Percentiles rank a stretch among this genome's conserved stretches.
These are phyloP conservation scores for Boeremia lycopersici DNA, from an alignment of 2,329 filamentous ascomycete species.

Conservation along the genomic window DNA sequence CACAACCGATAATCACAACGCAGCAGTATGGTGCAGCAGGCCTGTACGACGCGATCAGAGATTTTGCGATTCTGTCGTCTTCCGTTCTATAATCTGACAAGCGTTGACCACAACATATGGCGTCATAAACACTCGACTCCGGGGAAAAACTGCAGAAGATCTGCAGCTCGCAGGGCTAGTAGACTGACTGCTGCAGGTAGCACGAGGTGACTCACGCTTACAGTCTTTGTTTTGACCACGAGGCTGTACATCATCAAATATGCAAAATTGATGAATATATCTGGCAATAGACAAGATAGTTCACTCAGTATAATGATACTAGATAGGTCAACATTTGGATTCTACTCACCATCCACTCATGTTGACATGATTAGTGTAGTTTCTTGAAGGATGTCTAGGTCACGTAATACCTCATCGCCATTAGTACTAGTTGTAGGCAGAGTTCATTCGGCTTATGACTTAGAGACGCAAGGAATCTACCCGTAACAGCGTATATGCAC, in stretches of 20 bases:
- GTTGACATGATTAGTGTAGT: no score
- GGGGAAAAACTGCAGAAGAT: background rate
- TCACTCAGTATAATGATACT: no score
- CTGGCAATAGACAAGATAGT: no score
- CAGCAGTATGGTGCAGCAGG: background rate
- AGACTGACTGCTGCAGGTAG: background rate
- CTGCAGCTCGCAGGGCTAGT: background rate
- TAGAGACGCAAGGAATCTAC: no score
- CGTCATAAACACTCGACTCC: background rate
- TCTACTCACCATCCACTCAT: no score
- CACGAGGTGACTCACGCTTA: background rate
- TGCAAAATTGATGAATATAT: background rate
- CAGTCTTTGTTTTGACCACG: background rate
- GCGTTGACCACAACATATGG: background rate
- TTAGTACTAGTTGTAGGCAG: no score
- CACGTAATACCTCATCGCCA: no score
- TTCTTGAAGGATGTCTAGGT: no score
- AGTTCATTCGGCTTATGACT: no score
- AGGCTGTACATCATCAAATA: no score
- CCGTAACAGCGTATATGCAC: background rate
- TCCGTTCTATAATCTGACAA: conserved; percentile 5
- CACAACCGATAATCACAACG: conserved; percentile 2
- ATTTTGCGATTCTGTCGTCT: conserved; percentile 1
- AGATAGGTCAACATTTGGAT: no score
- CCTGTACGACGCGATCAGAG: background rate